phyloP scores from a whole-genome alignment of 306 rosid species.

The Rosa persica region DNA sequence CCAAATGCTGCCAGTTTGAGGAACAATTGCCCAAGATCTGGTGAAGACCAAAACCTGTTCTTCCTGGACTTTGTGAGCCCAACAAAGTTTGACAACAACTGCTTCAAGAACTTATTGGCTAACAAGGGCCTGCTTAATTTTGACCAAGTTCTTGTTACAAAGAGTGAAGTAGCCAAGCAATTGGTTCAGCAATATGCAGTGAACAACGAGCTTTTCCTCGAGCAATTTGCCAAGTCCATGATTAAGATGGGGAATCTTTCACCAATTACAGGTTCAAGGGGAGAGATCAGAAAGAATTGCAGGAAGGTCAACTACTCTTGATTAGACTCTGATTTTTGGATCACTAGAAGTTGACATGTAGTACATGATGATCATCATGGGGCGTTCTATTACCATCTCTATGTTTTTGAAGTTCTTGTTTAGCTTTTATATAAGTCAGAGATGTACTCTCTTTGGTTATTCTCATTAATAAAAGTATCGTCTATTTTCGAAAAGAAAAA shows the following conservation, averaged over 20 bases:
- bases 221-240: constrained; percentile 85
- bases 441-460: not conserved
- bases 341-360: not conserved
- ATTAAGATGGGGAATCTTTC: constrained; percentile 85
- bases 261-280: constrained; percentile 70
- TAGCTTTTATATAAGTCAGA: not conserved
- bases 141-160: constrained; percentile 68
- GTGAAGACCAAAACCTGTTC: constrained; percentile 79
- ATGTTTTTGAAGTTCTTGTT: not conserved
- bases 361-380: not conserved
- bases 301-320: constrained; percentile 45
- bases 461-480: not conserved
- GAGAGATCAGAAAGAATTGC: constrained; percentile 78
- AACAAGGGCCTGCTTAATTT: constrained; percentile 70
- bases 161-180: constrained; percentile 44
- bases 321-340: not conserved
- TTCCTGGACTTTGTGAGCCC: constrained; percentile 73
- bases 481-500: not conserved
- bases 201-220: constrained; percentile 51
- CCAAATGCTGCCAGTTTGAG: constrained; percentile 60
- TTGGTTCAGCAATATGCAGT: constrained; percentile 66
- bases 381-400: not conserved
- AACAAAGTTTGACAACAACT: constrained; percentile 64
- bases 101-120: constrained; percentile 72
- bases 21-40: constrained; percentile 62